Conservation (phyloP, 495 filamentous ascomycete species). For the Oleoguttula mirabilis region DNA sequence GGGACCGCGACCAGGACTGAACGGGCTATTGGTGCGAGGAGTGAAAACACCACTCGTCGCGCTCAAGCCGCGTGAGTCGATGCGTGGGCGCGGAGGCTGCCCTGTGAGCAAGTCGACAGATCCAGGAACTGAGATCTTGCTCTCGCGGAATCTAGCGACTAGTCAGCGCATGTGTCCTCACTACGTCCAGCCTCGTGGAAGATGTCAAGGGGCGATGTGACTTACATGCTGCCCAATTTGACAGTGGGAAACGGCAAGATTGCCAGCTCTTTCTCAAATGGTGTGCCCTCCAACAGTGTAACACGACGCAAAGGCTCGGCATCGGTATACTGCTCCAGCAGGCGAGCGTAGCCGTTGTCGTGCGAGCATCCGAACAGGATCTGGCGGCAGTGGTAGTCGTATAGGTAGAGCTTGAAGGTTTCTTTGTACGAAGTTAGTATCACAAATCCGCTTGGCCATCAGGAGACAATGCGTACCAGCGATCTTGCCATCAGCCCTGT, state of each 20-base stretch:
- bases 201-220: no score
- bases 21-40: slow-evolving; percentile 6
- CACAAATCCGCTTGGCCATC: no score
- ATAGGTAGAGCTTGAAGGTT: slow-evolving; percentile 51
- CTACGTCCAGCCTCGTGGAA: no score
- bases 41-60: slow-evolving; percentile 7
- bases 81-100: no score
- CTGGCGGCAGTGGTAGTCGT: slow-evolving; percentile 68
- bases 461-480: no score
- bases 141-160: no score
- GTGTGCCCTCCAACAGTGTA: slow-evolving; percentile 61
- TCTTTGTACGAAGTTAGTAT: no score
- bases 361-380: slow-evolving; percentile 70
- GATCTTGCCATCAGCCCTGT: slow-evolving; percentile 47
- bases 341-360: slow-evolving; percentile 57
- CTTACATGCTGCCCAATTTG: slow-evolving; percentile 61
- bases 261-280: slow-evolving; percentile 55
- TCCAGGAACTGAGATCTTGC: no score
- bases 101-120: no score
- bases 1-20: background rate
- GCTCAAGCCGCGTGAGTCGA: slow-evolving; percentile 3
- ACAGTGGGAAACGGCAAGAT: slow-evolving; percentile 45
- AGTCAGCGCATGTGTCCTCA: no score
- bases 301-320: slow-evolving; percentile 47
- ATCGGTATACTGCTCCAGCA: slow-evolving; percentile 52